phyloP scores from a whole-genome alignment of 1,284 basidiomycete species.

The Dichomitus squalens region DNA sequence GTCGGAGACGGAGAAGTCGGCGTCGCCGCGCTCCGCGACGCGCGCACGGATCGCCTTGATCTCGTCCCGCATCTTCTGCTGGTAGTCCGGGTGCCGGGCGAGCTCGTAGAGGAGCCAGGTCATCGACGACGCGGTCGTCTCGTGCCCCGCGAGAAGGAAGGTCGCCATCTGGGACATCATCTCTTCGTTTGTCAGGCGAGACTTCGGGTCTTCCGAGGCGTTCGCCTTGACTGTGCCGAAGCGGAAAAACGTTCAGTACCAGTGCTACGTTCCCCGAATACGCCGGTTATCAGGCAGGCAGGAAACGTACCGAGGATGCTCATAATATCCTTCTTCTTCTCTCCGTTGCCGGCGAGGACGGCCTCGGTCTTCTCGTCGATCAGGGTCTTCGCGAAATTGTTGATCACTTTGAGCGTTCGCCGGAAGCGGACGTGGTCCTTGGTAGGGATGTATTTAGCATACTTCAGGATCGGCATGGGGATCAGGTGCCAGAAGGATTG shows the following conservation, averaged over 20 bases:
- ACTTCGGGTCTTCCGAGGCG: conserved; percentile 44
- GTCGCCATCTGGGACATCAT: conserved; percentile 54
- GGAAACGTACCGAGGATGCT: conserved; percentile 39
- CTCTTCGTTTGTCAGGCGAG: conserved; percentile 49
- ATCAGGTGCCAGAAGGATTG: conserved; percentile 27
- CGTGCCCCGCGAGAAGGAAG: conserved; percentile 42
- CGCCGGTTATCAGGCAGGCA: neutral
- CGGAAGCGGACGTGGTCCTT: conserved; percentile 39
- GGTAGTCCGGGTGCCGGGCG: conserved; percentile 41
- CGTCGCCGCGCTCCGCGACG: conserved; percentile 41
- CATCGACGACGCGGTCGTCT: conserved; percentile 50
- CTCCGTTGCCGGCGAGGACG: conserved; percentile 19
- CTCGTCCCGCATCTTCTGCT: conserved; percentile 43
- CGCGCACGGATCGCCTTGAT: conserved; percentile 37
- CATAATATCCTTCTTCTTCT: conserved; percentile 40
- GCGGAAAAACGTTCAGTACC: too few species aligned
- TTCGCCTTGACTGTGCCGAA: conserved; percentile 53
- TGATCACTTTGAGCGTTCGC: conserved; percentile 32
- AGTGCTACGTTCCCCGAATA: too few species aligned
- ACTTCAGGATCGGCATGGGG: conserved; percentile 36
- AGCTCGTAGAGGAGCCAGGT: conserved; percentile 46
- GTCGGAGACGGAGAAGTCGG: conserved; percentile 44
- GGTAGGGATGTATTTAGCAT: conserved; percentile 38
- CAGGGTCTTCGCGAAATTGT: conserved; percentile 32
- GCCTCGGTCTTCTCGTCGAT: conserved; percentile 41